phyloP scores from a whole-genome alignment of 2,329 filamentous ascomycete species.

The Clarireedia paspali region DNA sequence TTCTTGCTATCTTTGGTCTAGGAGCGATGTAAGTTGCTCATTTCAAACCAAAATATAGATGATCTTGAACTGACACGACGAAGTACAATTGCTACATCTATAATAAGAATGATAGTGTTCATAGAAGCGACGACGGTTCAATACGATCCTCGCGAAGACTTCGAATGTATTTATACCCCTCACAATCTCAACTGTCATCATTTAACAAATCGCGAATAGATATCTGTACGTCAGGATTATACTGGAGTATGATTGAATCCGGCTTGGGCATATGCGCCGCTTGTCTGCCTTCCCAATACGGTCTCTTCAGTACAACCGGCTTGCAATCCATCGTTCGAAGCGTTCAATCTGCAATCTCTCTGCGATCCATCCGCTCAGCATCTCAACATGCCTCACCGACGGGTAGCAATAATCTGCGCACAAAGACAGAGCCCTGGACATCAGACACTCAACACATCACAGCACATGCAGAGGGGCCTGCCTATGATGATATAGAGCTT shows the following conservation, averaged over 20 bases:
- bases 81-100: conserved; percentile 6
- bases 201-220: neutral
- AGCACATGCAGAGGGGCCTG: too few species aligned
- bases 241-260: conserved; percentile 7
- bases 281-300: conserved; percentile 7
- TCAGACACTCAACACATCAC: too few species aligned
- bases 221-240: conserved; percentile 1
- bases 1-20: conserved; percentile 4
- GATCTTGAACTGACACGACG: neutral
- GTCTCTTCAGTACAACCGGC: neutral
- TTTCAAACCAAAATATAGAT: rapidly evolving
- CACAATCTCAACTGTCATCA: too few species aligned
- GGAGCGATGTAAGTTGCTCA: neutral
- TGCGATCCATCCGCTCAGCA: neutral
- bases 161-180: neutral
- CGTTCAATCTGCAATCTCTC: neutral
- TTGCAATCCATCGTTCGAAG: neutral
- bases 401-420: neutral
- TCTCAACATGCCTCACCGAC: neutral
- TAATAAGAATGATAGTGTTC: conserved; percentile 4
- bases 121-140: neutral
- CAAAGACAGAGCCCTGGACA: neutral
- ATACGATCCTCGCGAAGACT: conserved; percentile 5
- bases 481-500: neutral
- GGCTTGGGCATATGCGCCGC: conserved; percentile 4